Evolutionary conservation across 352 stramenopile species (phyloP).

Genomic region (Aphanomyces stellatus): DNA sequence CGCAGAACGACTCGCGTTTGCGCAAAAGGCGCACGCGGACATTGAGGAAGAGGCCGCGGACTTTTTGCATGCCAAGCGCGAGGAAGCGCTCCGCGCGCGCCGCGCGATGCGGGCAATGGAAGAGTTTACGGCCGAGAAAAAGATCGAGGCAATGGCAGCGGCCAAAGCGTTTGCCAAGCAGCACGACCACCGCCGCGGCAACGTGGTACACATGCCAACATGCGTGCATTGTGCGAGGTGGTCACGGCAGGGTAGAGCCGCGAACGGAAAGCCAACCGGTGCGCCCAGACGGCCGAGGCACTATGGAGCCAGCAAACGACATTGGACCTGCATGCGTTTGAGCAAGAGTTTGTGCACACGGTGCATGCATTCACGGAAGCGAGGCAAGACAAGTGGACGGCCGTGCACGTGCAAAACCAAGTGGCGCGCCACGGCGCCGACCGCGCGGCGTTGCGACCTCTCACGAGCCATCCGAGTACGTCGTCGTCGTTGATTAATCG

Average conservation of each 20-base stretch:
- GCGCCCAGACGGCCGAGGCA: constrained; percentile 21
- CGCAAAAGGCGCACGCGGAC: constrained; percentile 44
- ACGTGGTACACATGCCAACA: constrained; percentile 9
- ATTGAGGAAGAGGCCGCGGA: constrained; percentile 53
- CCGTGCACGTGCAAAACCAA: constrained; percentile 39
- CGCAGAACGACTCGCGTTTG: constrained; percentile 33
- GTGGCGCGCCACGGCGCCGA: constrained; percentile 31
- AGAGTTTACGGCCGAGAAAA: constrained; percentile 9
- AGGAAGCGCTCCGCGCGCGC: constrained; percentile 35
- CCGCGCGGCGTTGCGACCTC: constrained; percentile 30
- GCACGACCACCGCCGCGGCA: constrained; percentile 19
- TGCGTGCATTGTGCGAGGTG: too few relatives aligned
- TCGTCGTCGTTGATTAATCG: too few relatives aligned
- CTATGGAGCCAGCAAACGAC: constrained; percentile 32
- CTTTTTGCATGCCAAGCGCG: constrained; percentile 54
- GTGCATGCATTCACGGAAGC: constrained; percentile 40
- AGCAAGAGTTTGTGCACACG: constrained; percentile 53
- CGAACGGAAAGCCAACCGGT: neutral
- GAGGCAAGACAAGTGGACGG: constrained; percentile 38
- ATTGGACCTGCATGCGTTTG: constrained; percentile 36
- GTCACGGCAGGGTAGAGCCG: neutral
- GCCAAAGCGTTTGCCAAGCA: constrained; percentile 4
- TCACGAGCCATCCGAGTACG: constrained; percentile 20
- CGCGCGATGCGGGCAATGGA: constrained; percentile 24
- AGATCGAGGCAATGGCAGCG: neutral